phyloP scores from a whole-genome alignment of 1,284 basidiomycete species.

The Anthracocystis walkeri region DNA sequence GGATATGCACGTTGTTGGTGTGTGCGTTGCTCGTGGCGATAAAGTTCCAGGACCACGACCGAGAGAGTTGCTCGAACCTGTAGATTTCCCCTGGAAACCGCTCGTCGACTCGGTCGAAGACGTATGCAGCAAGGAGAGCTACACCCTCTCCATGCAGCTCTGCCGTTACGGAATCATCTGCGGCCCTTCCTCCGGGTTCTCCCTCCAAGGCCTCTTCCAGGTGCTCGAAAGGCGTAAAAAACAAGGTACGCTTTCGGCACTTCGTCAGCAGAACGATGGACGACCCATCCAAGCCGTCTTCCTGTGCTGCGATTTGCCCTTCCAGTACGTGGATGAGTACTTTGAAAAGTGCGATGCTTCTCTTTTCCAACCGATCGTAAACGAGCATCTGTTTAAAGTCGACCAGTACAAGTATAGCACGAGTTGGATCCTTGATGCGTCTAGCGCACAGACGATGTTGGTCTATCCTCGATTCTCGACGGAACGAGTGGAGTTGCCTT shows the following conservation, averaged over 20 bases:
- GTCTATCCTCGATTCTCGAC: constrained; percentile 30
- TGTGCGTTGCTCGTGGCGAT: constrained; percentile 38
- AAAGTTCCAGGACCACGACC: constrained; percentile 53
- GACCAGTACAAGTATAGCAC: constrained; percentile 41
- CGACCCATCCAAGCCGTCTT: constrained; percentile 41
- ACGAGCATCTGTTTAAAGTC: constrained; percentile 43
- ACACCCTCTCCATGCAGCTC: constrained; percentile 39
- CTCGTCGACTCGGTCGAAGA: constrained; percentile 41
- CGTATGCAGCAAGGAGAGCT: constrained; percentile 25
- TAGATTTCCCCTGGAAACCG: constrained; percentile 50
- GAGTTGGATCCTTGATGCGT: constrained; percentile 36
- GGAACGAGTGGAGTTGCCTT: not conserved
- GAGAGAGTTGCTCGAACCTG: constrained; percentile 33
- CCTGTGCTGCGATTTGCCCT: constrained; percentile 53
- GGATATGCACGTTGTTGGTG: constrained; percentile 35
- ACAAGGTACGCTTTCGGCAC: constrained; percentile 21
- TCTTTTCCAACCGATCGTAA: constrained; percentile 33
- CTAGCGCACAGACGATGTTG: constrained; percentile 34
- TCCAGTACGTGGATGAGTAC: constrained; percentile 54
- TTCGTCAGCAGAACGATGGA: constrained; percentile 36
- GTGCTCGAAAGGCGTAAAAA: constrained; percentile 32
- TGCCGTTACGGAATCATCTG: constrained; percentile 46
- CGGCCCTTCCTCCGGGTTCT: constrained; percentile 46
- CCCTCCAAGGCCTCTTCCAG: constrained; percentile 43
- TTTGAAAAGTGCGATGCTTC: constrained; percentile 27